Conservation (phyloP, 2,329 filamentous ascomycete genomes). For the Exophiala sp. region DNA sequence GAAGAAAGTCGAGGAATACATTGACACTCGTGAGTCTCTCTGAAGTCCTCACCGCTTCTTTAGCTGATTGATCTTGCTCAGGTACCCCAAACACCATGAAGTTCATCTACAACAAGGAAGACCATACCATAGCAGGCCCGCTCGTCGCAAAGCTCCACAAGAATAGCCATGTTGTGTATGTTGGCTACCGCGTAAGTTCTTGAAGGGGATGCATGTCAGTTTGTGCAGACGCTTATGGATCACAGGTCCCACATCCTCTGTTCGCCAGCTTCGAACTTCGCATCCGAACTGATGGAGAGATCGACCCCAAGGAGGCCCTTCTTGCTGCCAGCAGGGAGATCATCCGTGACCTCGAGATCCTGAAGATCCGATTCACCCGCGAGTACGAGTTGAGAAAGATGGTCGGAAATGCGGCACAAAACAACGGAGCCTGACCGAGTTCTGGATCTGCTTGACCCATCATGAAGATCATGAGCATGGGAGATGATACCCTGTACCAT, state of each 20-base stretch:
- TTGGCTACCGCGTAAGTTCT: constrained; percentile 75
- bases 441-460: background rate
- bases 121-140: constrained; percentile 91
- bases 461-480: constrained; percentile 4
- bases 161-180: constrained; percentile 77
- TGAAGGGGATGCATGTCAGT: background rate
- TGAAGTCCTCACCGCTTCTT: background rate
- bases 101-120: constrained; percentile 93
- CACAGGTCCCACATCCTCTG: constrained; percentile 42
- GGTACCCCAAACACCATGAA: constrained; percentile 92
- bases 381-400: constrained; percentile 87
- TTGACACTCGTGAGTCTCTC: constrained; percentile 72
- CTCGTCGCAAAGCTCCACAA: constrained; percentile 79
- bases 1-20: constrained; percentile 85
- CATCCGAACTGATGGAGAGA: constrained; percentile 81
- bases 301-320: constrained; percentile 85
- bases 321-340: constrained; percentile 74
- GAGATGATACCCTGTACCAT: constrained; percentile 22
- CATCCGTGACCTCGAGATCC: constrained; percentile 69
- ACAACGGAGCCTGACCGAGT: constrained; percentile 13
- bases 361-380: constrained; percentile 84
- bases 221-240: constrained; percentile 9
- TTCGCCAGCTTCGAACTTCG: constrained; percentile 61
- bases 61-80: constrained; percentile 35
- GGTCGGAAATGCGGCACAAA: constrained; percentile 57